Percentiles rank a stretch among this genome's conserved stretches.
Evolutionary conservation across 108 stramenopile species (phyloP).

Genomic region (Skeletonema menzelii): DNA sequence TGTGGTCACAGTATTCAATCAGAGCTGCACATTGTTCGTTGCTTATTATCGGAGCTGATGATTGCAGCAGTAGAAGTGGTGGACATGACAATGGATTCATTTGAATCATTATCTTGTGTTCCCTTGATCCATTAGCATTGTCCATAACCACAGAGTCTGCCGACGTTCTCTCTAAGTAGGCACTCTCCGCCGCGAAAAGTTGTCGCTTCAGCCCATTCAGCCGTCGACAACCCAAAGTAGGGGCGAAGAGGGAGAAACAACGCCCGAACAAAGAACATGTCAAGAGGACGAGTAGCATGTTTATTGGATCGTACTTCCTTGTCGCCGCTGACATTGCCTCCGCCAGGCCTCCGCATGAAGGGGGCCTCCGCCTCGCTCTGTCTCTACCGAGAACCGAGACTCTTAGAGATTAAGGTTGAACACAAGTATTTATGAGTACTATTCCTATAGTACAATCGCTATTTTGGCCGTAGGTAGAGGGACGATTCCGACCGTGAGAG

Average conservation of each 20-base stretch:
- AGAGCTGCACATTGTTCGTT: not conserved
- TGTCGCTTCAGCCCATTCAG: not conserved
- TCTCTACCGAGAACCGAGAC: no score
- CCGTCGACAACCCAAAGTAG: not conserved
- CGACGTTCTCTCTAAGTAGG: not conserved
- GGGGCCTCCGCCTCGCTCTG: no score
- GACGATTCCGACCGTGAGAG: no score
- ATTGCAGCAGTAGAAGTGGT: slow-evolving; percentile 13
- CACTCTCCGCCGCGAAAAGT: not conserved
- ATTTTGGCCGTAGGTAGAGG: no score
- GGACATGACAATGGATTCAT: slow-evolving; percentile 12
- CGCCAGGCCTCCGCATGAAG: no score
- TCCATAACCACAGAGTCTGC: not conserved
- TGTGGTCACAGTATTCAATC: slow-evolving; percentile 1
- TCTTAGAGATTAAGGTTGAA: no score
- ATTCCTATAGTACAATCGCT: no score
- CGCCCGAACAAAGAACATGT: not conserved
- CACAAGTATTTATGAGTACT: no score
- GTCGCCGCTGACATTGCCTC: no score
- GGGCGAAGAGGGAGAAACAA: not conserved
- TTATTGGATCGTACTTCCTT: no score
- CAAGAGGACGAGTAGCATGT: not conserved
- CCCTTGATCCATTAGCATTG: not conserved
- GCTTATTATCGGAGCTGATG: slow-evolving; percentile 4
- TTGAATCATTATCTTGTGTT: no score